A percentile compares a stretch with the other conserved stretches of the same genome.
These are phyloP conservation scores for Hemisphaericaspora subhashii DNA, from an alignment of 1,139 yeast genomes.

Conservation along the genomic window DNA sequence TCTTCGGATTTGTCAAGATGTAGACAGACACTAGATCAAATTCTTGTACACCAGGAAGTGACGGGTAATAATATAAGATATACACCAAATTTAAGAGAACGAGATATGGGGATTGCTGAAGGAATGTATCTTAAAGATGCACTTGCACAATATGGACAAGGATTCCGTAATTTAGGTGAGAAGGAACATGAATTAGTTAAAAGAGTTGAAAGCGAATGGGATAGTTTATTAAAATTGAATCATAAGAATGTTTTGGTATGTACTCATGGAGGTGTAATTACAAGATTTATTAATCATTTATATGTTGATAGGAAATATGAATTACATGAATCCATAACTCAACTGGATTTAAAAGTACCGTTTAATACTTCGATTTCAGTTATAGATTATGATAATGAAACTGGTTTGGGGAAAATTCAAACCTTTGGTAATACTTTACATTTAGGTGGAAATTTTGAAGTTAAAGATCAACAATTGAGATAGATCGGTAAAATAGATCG, in stretches of 20 bases:
- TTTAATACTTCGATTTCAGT: slow-evolving; percentile 73
- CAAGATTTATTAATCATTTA: slow-evolving; percentile 54
- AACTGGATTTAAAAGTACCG: slow-evolving; percentile 56
- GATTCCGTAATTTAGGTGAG: slow-evolving; percentile 55
- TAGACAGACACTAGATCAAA: slow-evolving; percentile 48
- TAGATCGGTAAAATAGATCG: no score
- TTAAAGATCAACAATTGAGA: slow-evolving; percentile 46
- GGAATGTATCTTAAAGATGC: slow-evolving; percentile 77
- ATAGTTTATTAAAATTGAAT: slow-evolving; percentile 31
- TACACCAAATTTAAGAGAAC: slow-evolving; percentile 60
- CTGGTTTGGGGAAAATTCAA: slow-evolving; percentile 41
- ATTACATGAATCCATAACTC: slow-evolving; percentile 36
- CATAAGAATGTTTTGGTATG: slow-evolving; percentile 59
- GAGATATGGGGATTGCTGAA: slow-evolving; percentile 75
- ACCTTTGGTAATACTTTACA: slow-evolving; percentile 64
- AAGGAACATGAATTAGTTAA: slow-evolving; percentile 40
- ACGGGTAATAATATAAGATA: slow-evolving; percentile 23
- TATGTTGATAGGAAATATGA: slow-evolving; percentile 36
- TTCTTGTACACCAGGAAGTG: slow-evolving; percentile 21
- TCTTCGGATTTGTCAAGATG: slow-evolving; percentile 67
- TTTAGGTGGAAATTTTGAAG: slow-evolving; percentile 57
- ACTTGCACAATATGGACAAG: slow-evolving; percentile 37
- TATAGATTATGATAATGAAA: slow-evolving; percentile 49
- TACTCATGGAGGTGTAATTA: slow-evolving; percentile 86
- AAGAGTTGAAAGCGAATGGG: slow-evolving; percentile 55